These are phyloP conservation scores for Picea sitchensis DNA, from an alignment of 75 land plant genomes.

Conservation along the genomic window DNA sequence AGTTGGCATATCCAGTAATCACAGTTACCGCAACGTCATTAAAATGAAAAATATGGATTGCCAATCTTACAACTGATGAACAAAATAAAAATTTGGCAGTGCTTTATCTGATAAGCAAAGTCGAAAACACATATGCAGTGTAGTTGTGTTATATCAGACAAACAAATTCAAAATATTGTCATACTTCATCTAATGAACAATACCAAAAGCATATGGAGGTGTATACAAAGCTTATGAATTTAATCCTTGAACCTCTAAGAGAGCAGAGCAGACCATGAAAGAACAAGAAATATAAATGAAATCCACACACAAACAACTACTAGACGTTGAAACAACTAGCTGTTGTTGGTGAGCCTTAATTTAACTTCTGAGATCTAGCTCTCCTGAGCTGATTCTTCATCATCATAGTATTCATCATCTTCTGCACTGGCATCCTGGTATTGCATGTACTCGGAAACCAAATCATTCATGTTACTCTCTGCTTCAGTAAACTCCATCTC, in stretches of 20 bases:
- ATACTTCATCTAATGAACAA: neutral
- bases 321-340: slow-evolving; percentile 1
- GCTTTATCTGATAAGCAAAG: too few relatives aligned
- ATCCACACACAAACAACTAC: neutral
- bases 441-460: slow-evolving; percentile 37
- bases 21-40: too few relatives aligned
- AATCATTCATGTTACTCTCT: slow-evolving; percentile 35
- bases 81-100: too few relatives aligned
- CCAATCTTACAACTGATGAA: too few relatives aligned
- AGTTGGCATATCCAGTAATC: too few relatives aligned
- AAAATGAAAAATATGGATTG: too few relatives aligned
- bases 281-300: neutral
- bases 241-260: too few relatives aligned
- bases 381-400: slow-evolving; percentile 16
- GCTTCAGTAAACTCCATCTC: too few relatives aligned
- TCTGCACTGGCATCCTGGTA: slow-evolving; percentile 35
- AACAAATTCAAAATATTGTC: neutral
- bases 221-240: neutral
- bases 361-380: neutral
- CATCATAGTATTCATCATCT: slow-evolving; percentile 28
- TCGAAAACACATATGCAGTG: too few relatives aligned
- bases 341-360: neutral
- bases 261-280: neutral
- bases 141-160: too few relatives aligned
- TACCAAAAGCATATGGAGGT: neutral